Conservation (phyloP, 257 asterid species). For the Nyctanthes arbortristis region DNA sequence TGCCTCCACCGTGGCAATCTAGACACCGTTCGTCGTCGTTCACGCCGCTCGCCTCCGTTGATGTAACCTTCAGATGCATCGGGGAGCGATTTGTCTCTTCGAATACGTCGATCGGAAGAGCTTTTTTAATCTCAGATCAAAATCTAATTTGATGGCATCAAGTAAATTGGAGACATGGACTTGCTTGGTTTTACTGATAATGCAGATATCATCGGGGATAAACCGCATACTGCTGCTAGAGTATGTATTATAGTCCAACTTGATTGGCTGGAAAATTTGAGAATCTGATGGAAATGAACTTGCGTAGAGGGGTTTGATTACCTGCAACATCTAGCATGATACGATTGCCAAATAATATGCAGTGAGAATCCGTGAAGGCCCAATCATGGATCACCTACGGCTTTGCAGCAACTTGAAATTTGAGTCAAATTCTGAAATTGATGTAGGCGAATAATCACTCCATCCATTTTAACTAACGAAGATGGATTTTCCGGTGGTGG, state of each 20-base stretch:
- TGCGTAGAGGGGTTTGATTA: constrained; percentile 30
- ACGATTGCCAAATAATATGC: constrained; percentile 86
- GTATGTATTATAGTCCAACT: too few species aligned
- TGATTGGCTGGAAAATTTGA: not conserved
- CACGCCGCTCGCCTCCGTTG: too few species aligned
- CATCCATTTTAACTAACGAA: too few species aligned
- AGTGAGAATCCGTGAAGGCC: constrained; percentile 87
- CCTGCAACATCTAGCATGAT: constrained; percentile 88
- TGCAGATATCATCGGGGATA: constrained; percentile 95
- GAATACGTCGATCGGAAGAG: too few species aligned
- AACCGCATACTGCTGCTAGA: constrained; percentile 78
- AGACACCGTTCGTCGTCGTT: too few species aligned
- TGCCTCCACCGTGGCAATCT: too few species aligned
- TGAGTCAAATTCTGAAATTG: constrained; percentile 66
- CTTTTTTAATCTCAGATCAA: too few species aligned
- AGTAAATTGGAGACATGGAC: constrained; percentile 75
- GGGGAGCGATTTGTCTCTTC: too few species aligned
- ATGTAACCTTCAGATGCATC: too few species aligned
- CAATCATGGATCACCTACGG: constrained; percentile 96
- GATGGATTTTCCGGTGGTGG: too few species aligned
- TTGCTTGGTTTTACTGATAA: constrained; percentile 86
- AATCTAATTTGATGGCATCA: too few species aligned
- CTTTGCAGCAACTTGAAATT: constrained; percentile 67
- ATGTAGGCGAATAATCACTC: not conserved
- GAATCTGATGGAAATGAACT: not conserved